Percentiles rank a stretch among this genome's conserved stretches.
Conservation (phyloP, 163 green algal species). For the Scenedesmus sp. region DNA sequence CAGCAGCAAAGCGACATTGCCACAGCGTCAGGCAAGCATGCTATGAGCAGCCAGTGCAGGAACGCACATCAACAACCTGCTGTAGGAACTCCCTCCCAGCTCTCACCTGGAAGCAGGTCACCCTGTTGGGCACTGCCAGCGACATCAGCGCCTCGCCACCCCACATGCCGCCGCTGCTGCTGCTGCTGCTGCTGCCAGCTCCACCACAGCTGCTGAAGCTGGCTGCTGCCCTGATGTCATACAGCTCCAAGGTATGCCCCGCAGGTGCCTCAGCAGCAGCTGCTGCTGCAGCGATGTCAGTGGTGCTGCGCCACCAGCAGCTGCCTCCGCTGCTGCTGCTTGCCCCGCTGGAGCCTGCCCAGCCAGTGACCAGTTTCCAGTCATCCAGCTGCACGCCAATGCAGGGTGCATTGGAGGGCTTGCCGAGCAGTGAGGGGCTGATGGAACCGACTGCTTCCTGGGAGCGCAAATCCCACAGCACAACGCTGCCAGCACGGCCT, state of each 20-base stretch:
- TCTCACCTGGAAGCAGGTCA: constrained; percentile 61
- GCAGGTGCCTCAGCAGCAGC: not conserved
- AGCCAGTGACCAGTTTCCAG: constrained; percentile 63
- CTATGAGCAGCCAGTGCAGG: no score
- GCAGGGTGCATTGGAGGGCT: constrained; percentile 25
- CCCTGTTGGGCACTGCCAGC: constrained; percentile 41
- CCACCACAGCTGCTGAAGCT: not conserved
- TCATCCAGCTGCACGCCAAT: constrained; percentile 65
- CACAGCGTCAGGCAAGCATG: not conserved
- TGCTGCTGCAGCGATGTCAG: not conserved
- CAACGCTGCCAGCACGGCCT: constrained; percentile 45
- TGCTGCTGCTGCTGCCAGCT: not conserved
- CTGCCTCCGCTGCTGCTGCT: constrained; percentile 17
- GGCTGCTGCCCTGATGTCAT: constrained; percentile 58
- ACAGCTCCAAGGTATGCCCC: constrained; percentile 50
- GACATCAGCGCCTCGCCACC: constrained; percentile 52
- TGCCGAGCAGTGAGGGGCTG: not conserved
- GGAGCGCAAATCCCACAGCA: constrained; percentile 50
- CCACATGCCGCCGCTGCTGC: constrained; percentile 7
- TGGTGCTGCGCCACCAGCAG: constrained; percentile 32
- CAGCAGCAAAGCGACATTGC: not conserved
- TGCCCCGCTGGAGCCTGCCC: not conserved
- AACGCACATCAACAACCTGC: no score
- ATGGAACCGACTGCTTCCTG: constrained; percentile 28
- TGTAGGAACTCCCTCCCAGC: no score